Base-by-base conservation (phyloP, 1,284 basidiomycete genomes). In the Fistulinella cinereoalba region DNA sequence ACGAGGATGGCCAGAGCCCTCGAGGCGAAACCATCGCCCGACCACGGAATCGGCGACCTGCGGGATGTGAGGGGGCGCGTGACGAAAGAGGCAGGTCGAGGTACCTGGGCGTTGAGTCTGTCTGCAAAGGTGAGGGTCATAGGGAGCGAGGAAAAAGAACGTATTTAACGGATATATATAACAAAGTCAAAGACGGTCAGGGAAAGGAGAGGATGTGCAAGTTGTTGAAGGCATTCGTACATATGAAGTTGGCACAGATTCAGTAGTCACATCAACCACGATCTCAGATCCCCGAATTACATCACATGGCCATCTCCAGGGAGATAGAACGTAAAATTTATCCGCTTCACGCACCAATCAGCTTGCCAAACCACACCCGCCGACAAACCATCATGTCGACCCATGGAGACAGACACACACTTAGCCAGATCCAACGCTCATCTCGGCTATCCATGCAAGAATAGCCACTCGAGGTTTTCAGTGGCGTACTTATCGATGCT, bases 1-100 rank as follows among this genome's bases (percentile, higher is more conserved):
- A 47, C 80, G 79, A 23, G 79, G 75, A 61, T 85, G 86, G 19
- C 90, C 91, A 32, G 82, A 87, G 11, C 90, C 91, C 57, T 93
- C 91, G 24, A 95, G 75, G 42, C 81, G 77, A 74, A 95, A 94
- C 81, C 86, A 91, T 60, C 80, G 74, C 41, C 92, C 92, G 28
- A 91, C 71, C 45, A 71, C 68, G 22, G 86, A 85, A 60, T 75
- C 73, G 11, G 92, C 92, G 44, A 92, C 77, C 83, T 54, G 51
- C 15, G 21, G 27, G 40, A 28, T 23, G 38, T 54, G 18, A 55
- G 45, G n/a, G 10, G 18, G 7, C n/a, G 39, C 1, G 21, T 5
- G 19, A 21, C n/a, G 32, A 2, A 18, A 18, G 40, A 16, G 4
- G 4, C 22, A 6, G 13, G 16, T 32, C 2, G 22, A 56, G 34